phyloP scores from a whole-genome alignment of 768 basidiomycete species.

The Megacollybia marginata region DNA sequence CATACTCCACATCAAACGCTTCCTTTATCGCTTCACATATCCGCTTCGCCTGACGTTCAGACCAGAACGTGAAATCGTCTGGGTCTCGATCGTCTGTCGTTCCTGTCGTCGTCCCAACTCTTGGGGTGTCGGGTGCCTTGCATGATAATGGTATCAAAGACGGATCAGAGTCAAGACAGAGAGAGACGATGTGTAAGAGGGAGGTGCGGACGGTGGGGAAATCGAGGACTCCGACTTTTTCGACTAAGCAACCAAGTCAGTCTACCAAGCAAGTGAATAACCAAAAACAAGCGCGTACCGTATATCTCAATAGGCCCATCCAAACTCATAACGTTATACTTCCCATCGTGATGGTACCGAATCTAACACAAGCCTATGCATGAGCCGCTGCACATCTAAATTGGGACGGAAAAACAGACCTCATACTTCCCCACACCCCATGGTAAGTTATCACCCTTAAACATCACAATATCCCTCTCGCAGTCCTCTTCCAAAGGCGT shows the following conservation, averaged over 20 bases:
- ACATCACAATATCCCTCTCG: conserved; percentile 60
- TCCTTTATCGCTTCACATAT: conserved; percentile 76
- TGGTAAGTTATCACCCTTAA: conserved; percentile 74
- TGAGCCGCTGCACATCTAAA: neutral
- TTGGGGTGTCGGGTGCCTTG: conserved; percentile 26
- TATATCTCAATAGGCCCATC: conserved; percentile 86
- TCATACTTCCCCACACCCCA: conserved; percentile 88
- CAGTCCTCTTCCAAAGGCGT: conserved; percentile 21
- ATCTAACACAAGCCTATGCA: conserved; percentile 33
- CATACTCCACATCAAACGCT: conserved; percentile 84
- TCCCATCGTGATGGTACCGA: conserved; percentile 94
- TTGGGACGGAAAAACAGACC: conserved; percentile 30
- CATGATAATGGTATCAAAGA: conserved; percentile 72
- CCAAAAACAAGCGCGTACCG: conserved; percentile 40
- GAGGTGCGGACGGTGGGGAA: conserved; percentile 58
- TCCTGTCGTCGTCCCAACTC: conserved; percentile 1
- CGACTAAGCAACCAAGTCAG: conserved; percentile 39
- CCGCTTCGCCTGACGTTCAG: conserved; percentile 80
- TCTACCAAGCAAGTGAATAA: conserved; percentile 2
- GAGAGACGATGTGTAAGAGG: conserved; percentile 70
- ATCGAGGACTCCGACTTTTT: conserved; percentile 55
- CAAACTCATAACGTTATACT: conserved; percentile 89
- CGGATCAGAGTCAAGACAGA: conserved; percentile 84
- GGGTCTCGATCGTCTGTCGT: conserved; percentile 50
- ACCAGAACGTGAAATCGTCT: conserved; percentile 96